These are phyloP conservation scores for Vachellia collinsii DNA, from an alignment of 306 rosid species.

Conservation along the genomic window DNA sequence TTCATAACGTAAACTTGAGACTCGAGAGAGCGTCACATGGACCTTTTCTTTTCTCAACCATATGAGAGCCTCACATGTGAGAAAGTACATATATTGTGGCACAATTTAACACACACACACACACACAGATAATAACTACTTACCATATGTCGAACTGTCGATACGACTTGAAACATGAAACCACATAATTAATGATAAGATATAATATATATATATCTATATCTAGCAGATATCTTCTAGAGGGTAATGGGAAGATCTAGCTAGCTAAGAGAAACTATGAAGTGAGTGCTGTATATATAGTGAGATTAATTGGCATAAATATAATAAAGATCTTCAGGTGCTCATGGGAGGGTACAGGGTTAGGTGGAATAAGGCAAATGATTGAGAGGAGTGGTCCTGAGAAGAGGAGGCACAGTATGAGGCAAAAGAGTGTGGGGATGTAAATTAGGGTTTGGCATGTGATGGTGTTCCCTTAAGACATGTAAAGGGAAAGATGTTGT, in stretches of 20 bases:
- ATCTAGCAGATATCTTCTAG: background rate
- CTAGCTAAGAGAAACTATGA: background rate
- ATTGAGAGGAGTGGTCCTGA: background rate
- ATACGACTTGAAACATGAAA: background rate
- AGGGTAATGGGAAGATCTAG: background rate
- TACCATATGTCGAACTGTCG: background rate
- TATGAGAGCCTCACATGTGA: background rate
- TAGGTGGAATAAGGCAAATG: conserved; percentile 12
- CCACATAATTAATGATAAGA: background rate
- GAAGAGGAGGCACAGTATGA: background rate
- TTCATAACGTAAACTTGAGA: too few relatives aligned
- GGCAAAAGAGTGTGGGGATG: background rate
- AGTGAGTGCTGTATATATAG: background rate
- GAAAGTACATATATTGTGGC: background rate
- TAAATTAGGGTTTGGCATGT: conserved; percentile 9
- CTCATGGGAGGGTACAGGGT: background rate
- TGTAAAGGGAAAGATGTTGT: background rate
- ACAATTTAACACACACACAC: background rate
- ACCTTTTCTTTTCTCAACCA: too few relatives aligned
- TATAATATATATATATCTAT: too few relatives aligned
- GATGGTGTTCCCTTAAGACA: background rate
- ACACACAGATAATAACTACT: background rate
- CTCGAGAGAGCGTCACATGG: background rate
- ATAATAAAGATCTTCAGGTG: conserved; percentile 3
- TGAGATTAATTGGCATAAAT: background rate